Evolutionary conservation across 2,329 filamentous ascomycete species (phyloP), one percentile per base, ranked within the genome.

Genomic region (Aspergillus versicolor): DNA sequence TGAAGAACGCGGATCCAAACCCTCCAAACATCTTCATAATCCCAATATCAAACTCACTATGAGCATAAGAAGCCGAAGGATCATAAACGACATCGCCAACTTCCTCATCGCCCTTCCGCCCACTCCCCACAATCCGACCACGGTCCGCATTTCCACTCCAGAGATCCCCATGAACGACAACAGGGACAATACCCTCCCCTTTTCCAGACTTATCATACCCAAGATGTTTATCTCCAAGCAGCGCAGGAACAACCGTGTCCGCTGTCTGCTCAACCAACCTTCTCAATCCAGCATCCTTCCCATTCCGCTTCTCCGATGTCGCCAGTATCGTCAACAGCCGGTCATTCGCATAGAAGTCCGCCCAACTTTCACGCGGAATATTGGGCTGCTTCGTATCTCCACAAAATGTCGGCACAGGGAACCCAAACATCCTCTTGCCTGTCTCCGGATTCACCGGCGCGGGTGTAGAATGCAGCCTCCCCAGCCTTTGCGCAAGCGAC

Each of bases 21-120:
- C 93, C 93, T 0, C 92, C 92, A 81, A 97, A 97, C 92, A 97
- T 96, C 51, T 83, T 84, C 92, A 97, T 97, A 63, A 96, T 96
- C 0, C 93, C 93, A 52, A 96, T 77, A 64, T 97, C 93, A 73
- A 88, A 97, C 77, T 97, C 93, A 2, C 83, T 88, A 71, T 97
- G 92, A 1, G 88, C 91, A 69, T 95, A 97, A 61, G 89, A 89
- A 42, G 86, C 83, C 2, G 88, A 88, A 0, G 92, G 86, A 69
- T 97, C 93, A 69, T 87, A 97, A 1, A 96, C 84, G 1, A 96
- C 85, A 62, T 92, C 88, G 63, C 92, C 89, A 0, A 80, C 75
- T 1, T 78, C 81, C 0, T 81, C 74, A 27, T 69, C 75, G 32
- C 70, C 65, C 72, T 24, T 67, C 5, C 63, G 27, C 24, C 62